These are phyloP conservation scores for Setomelanomma holmii DNA, from an alignment of 2,329 filamentous ascomycete genomes.

Conservation along the genomic window DNA sequence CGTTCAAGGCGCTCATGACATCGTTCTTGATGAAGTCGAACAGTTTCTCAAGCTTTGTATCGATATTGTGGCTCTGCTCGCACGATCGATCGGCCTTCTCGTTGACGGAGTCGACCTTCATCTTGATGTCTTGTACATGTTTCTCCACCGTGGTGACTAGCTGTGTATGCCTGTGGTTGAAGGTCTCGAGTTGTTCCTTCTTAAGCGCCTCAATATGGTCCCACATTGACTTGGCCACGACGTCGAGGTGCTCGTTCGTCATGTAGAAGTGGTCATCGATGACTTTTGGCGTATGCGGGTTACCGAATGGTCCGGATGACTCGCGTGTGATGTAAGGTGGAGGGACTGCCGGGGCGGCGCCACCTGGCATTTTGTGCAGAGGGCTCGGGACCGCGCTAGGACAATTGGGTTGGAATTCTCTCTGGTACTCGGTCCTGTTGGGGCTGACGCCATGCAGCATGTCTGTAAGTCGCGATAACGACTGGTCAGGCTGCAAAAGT, in stretches of 20 bases:
- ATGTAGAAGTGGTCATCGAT: conserved; percentile 45
- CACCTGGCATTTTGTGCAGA: conserved; percentile 23
- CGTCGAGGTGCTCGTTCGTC: conserved; percentile 46
- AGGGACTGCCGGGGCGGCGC: conserved; percentile 8
- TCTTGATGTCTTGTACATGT: conserved; percentile 33
- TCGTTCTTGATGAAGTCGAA: conserved; percentile 34
- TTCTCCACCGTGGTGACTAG: conserved; percentile 26
- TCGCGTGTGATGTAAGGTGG: conserved; percentile 1
- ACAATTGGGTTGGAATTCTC: conserved; percentile 26
- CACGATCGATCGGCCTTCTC: conserved; percentile 26
- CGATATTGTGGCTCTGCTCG: conserved; percentile 27
- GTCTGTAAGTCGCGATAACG: conserved; percentile 35
- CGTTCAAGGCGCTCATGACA: conserved; percentile 28
- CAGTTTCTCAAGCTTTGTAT: conserved; percentile 35
- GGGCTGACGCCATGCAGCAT: conserved; percentile 34
- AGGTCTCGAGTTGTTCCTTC: conserved; percentile 14
- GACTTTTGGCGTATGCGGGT: conserved; percentile 14
- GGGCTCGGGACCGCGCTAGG: conserved; percentile 44
- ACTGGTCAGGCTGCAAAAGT: conserved; percentile 24
- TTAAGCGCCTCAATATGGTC: conserved; percentile 27
- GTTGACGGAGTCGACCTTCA: conserved; percentile 30
- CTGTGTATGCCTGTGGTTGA: conserved; percentile 28
- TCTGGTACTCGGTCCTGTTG: conserved; percentile 17
- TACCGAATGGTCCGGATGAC: not conserved
- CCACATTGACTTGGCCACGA: conserved; percentile 35